Evolutionary conservation across 805 yeast species (phyloP), one percentile per base, ranked within the genome.

Genomic region (Lachancea thermotolerans): DNA sequence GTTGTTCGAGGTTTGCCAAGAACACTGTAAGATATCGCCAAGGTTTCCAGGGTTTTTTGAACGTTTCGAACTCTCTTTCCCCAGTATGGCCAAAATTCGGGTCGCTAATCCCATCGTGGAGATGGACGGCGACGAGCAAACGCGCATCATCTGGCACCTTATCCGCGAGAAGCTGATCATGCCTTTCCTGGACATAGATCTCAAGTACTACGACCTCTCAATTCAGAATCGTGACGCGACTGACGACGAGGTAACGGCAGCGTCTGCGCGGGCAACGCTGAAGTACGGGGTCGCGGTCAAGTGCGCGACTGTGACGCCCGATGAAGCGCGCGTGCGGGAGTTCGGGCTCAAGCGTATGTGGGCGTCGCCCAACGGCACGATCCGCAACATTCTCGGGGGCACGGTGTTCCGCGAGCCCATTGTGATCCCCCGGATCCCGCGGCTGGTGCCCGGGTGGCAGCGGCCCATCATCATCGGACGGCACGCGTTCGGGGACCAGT

Each of bases 231-330:
- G 98, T 64, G 97, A 91, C 67, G 65, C 77, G 57, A 91, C 98
- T 14, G 74, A 87, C 58, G 98, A 91, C 66, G 66, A 85, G 69
- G 91, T 91, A 54, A 91, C 98, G 15, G 63, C 75, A 31, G 96
- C 91, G 45, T 85, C 96, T 10, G 97, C 97, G 18, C 71, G 82
- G 41, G 98, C 98, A 43, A 90, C 88, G 56, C 71, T 81, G 66
- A 78, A 89, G 67, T 83, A 87, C 66, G 85, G 87, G 44, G 98
- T 91, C 47, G 98, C 95, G 28, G 87, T 91, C 57, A 91, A 91
- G 72, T 91, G 98, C 72, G 98, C 98, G 47, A 91, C 98, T 42
- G 91, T 91, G 66, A 91, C 98, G n/a, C 97, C 98, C 7, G 95
- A 87, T 64, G 98, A 91, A 72, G 93, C 87, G 39, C 81, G 98